A percentile compares a stretch with the other conserved stretches of the same genome.
phyloP scores from a whole-genome alignment of 176 grass and related monocot species.

The Neostapfia colusana region DNA sequence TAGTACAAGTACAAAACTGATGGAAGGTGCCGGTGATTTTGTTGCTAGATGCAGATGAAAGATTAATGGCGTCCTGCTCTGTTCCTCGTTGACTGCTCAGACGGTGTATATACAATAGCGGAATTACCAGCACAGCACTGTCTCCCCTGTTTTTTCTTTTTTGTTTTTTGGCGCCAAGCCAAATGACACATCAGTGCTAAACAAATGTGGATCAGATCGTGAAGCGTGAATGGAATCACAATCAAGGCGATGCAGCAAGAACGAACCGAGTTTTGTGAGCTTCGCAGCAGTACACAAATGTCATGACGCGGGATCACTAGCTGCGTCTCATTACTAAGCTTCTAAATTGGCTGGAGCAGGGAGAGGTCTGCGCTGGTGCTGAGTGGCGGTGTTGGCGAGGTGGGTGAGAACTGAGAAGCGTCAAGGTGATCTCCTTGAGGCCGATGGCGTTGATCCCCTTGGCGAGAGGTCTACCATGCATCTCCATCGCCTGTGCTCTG shows the following conservation, averaged over 20 bases:
- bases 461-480: conserved; percentile 75
- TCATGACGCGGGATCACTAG: background rate
- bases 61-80: background rate
- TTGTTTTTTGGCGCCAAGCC: too few relatives aligned
- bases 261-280: background rate
- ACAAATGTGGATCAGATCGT: too few relatives aligned
- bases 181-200: too few relatives aligned
- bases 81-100: background rate
- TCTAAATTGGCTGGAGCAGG: conserved; percentile 40
- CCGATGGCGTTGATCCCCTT: conserved; percentile 30
- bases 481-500: conserved; percentile 73
- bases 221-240: background rate
- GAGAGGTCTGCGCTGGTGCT: conserved; percentile 16
- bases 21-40: background rate
- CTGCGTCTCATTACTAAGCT: background rate
- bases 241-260: background rate
- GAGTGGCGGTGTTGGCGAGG: background rate
- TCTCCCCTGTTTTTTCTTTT: too few relatives aligned
- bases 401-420: conserved; percentile 37
- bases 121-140: too few relatives aligned
- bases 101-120: background rate
- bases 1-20: background rate
- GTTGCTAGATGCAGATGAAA: background rate
- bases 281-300: background rate
- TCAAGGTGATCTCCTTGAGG: conserved; percentile 27